Evolutionary conservation across 2,329 filamentous ascomycete genomes (phyloP).

Genomic region (Penicillium sp.): DNA sequence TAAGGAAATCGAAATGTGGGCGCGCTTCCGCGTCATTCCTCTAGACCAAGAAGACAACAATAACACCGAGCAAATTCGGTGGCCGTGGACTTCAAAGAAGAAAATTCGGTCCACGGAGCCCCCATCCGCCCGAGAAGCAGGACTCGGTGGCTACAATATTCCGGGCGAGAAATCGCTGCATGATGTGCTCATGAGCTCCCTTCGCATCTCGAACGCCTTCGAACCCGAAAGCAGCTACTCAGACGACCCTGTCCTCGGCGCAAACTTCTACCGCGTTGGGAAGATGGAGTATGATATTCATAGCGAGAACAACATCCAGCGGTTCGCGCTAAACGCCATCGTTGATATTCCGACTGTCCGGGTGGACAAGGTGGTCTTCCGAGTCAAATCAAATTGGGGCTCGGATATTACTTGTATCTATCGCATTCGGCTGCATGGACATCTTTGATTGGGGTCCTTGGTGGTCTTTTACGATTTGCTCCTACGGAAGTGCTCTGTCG

Average conservation of each 20-base stretch:
- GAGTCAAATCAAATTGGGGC: conserved; percentile 46
- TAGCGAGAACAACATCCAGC: conserved; percentile 36
- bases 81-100: background rate
- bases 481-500: background rate
- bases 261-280: conserved; percentile 40
- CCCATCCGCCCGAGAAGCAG: conserved; percentile 9
- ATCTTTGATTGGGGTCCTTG: conserved; percentile 18
- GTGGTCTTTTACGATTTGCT: conserved; percentile 1
- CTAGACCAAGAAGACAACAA: background rate
- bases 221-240: conserved; percentile 35
- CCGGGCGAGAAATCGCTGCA: conserved; percentile 26
- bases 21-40: conserved; percentile 51
- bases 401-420: conserved; percentile 46
- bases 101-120: background rate
- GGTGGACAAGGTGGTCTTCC: conserved; percentile 41
- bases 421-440: conserved; percentile 45
- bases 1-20: conserved; percentile 68
- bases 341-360: conserved; percentile 36
- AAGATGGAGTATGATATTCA: conserved; percentile 41
- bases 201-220: conserved; percentile 29
- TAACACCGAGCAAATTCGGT: background rate
- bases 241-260: conserved; percentile 35
- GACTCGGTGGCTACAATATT: conserved; percentile 9
- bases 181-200: conserved; percentile 30
- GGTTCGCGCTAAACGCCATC: conserved; percentile 38